Evolutionary conservation across 495 filamentous ascomycete species (phyloP).

Genomic region (Aspergillus baeticus): DNA sequence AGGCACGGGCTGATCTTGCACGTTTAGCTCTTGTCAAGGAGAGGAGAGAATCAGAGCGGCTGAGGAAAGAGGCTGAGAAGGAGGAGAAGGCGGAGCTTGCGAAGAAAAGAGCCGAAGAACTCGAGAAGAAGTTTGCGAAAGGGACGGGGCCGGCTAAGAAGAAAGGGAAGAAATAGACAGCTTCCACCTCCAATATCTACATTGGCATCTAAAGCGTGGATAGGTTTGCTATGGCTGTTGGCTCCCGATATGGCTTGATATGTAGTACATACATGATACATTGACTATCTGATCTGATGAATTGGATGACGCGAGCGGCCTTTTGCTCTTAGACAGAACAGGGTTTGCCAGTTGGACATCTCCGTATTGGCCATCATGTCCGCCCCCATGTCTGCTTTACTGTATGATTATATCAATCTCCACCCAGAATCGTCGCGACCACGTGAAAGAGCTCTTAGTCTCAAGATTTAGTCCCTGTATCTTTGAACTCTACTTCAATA

Average conservation of each 20-base stretch:
- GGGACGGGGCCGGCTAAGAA: slow-evolving; percentile 42
- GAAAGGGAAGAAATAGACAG: slow-evolving; percentile 18
- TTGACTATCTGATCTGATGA: too few relatives aligned
- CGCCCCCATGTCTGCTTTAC: too few relatives aligned
- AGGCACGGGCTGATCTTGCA: slow-evolving; percentile 90
- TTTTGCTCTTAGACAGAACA: too few relatives aligned
- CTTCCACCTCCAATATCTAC: neutral
- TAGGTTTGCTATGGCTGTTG: too few relatives aligned
- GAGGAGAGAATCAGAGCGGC: slow-evolving; percentile 82
- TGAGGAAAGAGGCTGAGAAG: slow-evolving; percentile 76
- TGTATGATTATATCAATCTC: too few relatives aligned
- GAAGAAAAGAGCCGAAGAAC: slow-evolving; percentile 40
- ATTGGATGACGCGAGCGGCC: too few relatives aligned
- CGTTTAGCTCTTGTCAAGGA: slow-evolving; percentile 76
- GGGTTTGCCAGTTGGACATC: too few relatives aligned
- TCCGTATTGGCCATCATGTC: too few relatives aligned
- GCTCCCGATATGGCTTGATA: neutral
- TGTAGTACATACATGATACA: too few relatives aligned
- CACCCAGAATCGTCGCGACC: too few relatives aligned
- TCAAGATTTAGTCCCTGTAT: too few relatives aligned
- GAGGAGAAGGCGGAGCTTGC: slow-evolving; percentile 67
- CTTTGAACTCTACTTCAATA: neutral
- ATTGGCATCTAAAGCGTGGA: neutral
- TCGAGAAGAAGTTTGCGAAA: slow-evolving; percentile 38
- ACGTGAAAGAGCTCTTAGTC: too few relatives aligned